phyloP scores from a whole-genome alignment of 2,329 filamentous ascomycete species.

The Apiospora aurea region DNA sequence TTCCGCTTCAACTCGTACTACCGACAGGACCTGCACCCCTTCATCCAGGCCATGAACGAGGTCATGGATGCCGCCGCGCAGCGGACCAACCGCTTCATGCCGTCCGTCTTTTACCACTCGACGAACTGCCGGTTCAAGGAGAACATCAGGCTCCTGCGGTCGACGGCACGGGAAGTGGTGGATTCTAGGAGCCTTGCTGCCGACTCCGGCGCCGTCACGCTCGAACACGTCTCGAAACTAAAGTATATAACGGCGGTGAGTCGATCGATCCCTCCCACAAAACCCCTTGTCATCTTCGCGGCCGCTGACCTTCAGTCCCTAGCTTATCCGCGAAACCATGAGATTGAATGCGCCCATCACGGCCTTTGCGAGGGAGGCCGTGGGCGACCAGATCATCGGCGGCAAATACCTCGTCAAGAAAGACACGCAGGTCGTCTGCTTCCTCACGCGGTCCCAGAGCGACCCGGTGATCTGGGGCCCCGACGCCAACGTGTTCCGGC shows the following conservation, averaged over 20 bases:
- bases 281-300: not conserved
- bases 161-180: conserved; percentile 53
- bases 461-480: conserved; percentile 64
- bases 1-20: conserved; percentile 75
- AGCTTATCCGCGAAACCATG: conserved; percentile 57
- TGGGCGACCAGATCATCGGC: conserved; percentile 52
- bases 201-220: conserved; percentile 46
- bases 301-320: not conserved
- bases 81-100: conserved; percentile 41
- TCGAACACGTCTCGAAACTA: conserved; percentile 57
- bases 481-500: conserved; percentile 63
- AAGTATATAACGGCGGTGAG: conserved; percentile 56
- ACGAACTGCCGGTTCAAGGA: not conserved
- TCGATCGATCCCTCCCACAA: not conserved
- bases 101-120: conserved; percentile 18
- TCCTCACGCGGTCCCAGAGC: conserved; percentile 58
- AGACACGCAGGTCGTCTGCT: conserved; percentile 50
- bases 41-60: conserved; percentile 70
- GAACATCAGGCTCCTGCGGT: conserved; percentile 48
- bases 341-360: conserved; percentile 59
- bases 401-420: conserved; percentile 61
- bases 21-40: conserved; percentile 71
- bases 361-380: conserved; percentile 50
- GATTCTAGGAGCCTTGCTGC: conserved; percentile 51
- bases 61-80: conserved; percentile 64